These are phyloP conservation scores for Clitopilus passeckerianus DNA, from an alignment of 768 basidiomycete species.

Conservation along the genomic window DNA sequence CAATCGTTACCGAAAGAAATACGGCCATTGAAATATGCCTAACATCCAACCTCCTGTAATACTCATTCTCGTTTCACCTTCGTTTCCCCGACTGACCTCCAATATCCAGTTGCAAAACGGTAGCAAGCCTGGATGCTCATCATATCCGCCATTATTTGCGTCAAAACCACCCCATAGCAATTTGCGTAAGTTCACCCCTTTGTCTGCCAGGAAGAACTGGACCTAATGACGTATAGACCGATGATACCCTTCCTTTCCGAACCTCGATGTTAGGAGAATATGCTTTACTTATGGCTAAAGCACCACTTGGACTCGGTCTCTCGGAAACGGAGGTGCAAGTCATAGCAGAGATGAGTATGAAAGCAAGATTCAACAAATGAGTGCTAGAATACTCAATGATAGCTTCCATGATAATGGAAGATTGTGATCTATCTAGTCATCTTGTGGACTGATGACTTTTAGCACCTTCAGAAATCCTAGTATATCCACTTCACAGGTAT, in stretches of 20 bases:
- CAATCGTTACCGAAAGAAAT: constrained; percentile 45
- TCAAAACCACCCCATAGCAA: constrained; percentile 62
- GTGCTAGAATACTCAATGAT: background rate
- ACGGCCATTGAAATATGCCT: constrained; percentile 79
- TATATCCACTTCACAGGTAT: background rate
- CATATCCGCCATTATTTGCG: constrained; percentile 67
- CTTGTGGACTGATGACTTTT: background rate
- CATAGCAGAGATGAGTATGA: constrained; percentile 61
- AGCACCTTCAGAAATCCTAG: background rate
- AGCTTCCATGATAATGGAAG: no score
- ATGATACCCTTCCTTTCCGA: constrained; percentile 75
- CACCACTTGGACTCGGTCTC: constrained; percentile 72
- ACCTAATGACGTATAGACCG: constrained; percentile 47
- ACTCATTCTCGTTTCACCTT: constrained; percentile 3
- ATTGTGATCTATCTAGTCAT: no score
- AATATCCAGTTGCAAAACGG: constrained; percentile 60
- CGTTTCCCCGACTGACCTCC: background rate
- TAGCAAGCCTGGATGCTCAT: constrained; percentile 57
- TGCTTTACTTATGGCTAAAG: constrained; percentile 66
- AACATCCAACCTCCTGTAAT: constrained; percentile 71
- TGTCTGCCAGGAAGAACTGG: background rate
- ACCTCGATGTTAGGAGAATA: constrained; percentile 76
- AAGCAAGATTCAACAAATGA: constrained; percentile 20
- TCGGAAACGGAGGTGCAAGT: constrained; percentile 47
- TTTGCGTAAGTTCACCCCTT: constrained; percentile 54